Evolutionary conservation across 2,329 filamentous ascomycete genomes (phyloP).

Genomic region (Apiospora arundinis): DNA sequence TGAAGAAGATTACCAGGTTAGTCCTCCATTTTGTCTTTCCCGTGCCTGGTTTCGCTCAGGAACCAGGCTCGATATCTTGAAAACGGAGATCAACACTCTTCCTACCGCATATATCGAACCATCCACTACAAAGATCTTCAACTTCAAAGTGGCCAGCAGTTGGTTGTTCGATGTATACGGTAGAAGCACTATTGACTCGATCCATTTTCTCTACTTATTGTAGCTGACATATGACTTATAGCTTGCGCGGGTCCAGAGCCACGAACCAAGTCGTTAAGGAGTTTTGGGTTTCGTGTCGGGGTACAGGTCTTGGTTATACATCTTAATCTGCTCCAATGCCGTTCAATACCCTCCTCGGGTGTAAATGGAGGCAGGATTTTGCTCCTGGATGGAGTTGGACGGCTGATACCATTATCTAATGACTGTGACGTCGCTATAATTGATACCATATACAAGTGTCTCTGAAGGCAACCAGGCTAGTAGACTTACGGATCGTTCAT

Average conservation of each 20-base stretch:
- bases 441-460: no score
- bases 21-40: constrained; percentile 31
- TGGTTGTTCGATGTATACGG: no score
- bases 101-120: no score
- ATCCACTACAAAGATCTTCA: no score
- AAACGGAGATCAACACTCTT: no score
- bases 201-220: background rate
- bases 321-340: constrained; percentile 46
- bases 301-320: constrained; percentile 65
- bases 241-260: constrained; percentile 66
- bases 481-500: background rate
- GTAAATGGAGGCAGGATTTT: background rate
- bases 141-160: no score
- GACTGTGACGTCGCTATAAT: no score
- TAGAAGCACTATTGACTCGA: no score
- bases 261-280: constrained; percentile 74
- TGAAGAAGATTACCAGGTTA: constrained; percentile 70
- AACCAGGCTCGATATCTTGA: no score
- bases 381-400: background rate
- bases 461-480: background rate
- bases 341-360: background rate
- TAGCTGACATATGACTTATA: constrained; percentile 34
- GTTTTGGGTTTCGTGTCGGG: constrained; percentile 74
- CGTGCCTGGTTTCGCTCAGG: background rate
- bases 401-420: no score